These are phyloP conservation scores for Jatropha podagrica DNA, from an alignment of 441 rosid species.

Conservation along the genomic window DNA sequence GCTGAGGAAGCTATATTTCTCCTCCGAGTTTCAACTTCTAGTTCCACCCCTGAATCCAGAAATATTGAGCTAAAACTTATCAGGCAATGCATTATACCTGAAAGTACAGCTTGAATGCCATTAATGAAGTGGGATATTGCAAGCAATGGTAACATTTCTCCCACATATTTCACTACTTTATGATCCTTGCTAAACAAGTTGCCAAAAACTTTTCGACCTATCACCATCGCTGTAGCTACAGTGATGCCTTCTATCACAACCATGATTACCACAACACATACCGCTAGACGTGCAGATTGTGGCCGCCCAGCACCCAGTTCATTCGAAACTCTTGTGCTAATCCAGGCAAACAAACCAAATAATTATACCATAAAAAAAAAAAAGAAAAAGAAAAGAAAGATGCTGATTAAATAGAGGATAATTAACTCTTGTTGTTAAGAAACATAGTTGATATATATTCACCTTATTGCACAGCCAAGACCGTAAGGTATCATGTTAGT, in stretches of 20 bases:
- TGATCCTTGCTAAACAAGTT: slow-evolving; percentile 21
- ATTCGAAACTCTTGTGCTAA: slow-evolving; percentile 26
- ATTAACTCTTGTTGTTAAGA: background rate
- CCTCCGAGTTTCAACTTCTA: too few species aligned
- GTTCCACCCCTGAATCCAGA: too few species aligned
- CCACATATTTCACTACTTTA: slow-evolving; percentile 16
- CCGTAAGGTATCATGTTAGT: slow-evolving; percentile 26
- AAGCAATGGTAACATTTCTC: slow-evolving; percentile 17
- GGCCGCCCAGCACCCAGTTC: slow-evolving; percentile 27
- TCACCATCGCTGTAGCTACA: slow-evolving; percentile 3
- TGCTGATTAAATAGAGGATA: too few species aligned
- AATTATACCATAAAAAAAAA: background rate
- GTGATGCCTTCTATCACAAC: slow-evolving; percentile 16
- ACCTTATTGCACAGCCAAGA: slow-evolving; percentile 26
- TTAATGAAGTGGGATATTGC: slow-evolving; percentile 19
- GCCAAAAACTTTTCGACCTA: slow-evolving; percentile 22
- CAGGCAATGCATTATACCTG: slow-evolving; percentile 4
- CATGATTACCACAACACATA: background rate
- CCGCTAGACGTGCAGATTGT: slow-evolving; percentile 19
- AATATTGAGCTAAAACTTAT: background rate
- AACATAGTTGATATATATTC: too few species aligned
- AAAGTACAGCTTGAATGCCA: slow-evolving; percentile 23
- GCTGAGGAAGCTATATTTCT: too few species aligned
- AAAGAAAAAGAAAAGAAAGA: background rate
- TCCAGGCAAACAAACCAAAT: too few species aligned